Evolutionary conservation across 306 rosid genomes (phyloP), one percentile per base, ranked within the genome.

Genomic region (Benincasa hispida): DNA sequence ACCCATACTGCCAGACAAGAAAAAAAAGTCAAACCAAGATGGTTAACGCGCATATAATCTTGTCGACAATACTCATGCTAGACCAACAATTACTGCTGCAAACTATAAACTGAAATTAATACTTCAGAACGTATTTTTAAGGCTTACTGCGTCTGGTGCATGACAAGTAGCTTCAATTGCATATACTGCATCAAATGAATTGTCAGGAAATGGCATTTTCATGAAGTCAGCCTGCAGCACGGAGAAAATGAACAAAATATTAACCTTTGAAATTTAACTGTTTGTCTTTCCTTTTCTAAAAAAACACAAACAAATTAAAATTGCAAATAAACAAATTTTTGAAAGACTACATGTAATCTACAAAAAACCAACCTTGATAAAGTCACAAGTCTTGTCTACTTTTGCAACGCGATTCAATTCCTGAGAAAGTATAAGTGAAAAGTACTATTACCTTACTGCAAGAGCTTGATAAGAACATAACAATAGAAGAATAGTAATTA

Each of bases 91-190:
- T 34, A 50, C 21, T 2, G 39, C 35, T 15, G 48, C 37, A 11
- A 45, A 45, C 18, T 12, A 8, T 6, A 5, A 48, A 11, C 30
- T 59, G 74, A 72, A 75, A 56, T 62, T 68, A 67, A 68, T 54
- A 14, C 45, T 18, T 56, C 27, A 18, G 42, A 27, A 3, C 27
- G 76, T 47, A 24, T 58, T 37, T 55, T 39, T 60, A 58, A 41
- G 73, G 66, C 93, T 66, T 84, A 93, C 98, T 17, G 97, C 96
- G 81, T 95, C 97, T 1, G 99, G 97, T 76, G 99, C 99, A 84
- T 95, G 99, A 88, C 99, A 95, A 78, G 99, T 95, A 56, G 99
- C 98, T 87, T 95, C 99, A 84, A 95, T 95, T 3, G 99, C 99
- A 87, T 95, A 95, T 28, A 92, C 87, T 24, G 99, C 98, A 86